Conservation (phyloP, 2,329 filamentous ascomycete genomes). For the Nemania serpens region DNA sequence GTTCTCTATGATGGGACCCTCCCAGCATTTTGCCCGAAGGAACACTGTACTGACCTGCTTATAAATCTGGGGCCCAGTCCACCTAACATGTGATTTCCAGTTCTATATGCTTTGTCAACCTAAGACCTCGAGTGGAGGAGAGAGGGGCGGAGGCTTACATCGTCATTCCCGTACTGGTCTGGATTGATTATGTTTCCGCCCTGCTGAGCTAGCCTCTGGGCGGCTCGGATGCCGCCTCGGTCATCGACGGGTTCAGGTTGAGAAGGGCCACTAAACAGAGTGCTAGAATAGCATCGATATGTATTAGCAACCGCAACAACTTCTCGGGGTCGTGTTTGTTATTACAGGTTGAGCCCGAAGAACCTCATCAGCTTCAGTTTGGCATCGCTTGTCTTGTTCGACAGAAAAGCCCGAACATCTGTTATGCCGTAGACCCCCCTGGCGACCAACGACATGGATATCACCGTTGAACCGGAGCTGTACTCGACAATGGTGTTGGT, state of each 20-base stretch:
- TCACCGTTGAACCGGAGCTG: constrained; percentile 65
- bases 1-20: background rate
- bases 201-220: constrained; percentile 48
- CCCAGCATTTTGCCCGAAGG: too few species aligned
- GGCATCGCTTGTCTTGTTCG: constrained; percentile 60
- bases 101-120: constrained; percentile 43
- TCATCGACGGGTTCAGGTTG: constrained; percentile 60
- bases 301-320: background rate
- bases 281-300: constrained; percentile 38
- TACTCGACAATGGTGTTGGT: constrained; percentile 62
- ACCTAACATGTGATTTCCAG: constrained; percentile 59
- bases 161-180: constrained; percentile 61
- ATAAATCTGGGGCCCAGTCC: constrained; percentile 64
- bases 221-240: constrained; percentile 57
- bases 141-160: constrained; percentile 27
- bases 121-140: too few species aligned
- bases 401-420: constrained; percentile 60
- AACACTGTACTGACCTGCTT: constrained; percentile 44
- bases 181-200: constrained; percentile 54
- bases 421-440: constrained; percentile 55
- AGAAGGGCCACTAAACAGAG: constrained; percentile 62
- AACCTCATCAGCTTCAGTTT: constrained; percentile 63
- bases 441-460: constrained; percentile 62
- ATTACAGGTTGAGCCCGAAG: constrained; percentile 60
- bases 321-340: background rate